Evolutionary conservation across 106 monocot genomes (phyloP).

Genomic region (Vanilla planifolia): DNA sequence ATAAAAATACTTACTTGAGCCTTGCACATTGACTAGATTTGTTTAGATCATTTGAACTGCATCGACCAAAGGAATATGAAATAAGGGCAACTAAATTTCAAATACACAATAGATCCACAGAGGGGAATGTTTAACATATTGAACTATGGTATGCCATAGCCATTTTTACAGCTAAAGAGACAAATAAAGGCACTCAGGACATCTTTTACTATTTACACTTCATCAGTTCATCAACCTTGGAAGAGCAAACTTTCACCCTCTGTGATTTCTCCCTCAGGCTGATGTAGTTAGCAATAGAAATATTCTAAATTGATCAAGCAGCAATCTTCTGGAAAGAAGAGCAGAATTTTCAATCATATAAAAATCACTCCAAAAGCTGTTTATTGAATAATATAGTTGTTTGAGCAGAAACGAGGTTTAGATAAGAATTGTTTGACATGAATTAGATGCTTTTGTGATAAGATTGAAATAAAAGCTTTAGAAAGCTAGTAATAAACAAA

Average conservation of each 20-base stretch:
- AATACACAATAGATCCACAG: neutral
- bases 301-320: neutral
- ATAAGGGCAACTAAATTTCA: neutral
- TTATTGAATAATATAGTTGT: neutral
- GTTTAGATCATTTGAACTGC: no score
- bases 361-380: neutral
- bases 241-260: neutral
- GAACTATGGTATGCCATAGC: neutral
- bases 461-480: neutral
- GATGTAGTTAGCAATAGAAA: neutral
- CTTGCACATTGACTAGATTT: no score
- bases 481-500: neutral
- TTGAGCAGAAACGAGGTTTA: neutral
- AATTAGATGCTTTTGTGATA: neutral
- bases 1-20: neutral
- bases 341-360: neutral
- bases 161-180: constrained; percentile 2
- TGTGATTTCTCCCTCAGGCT: neutral
- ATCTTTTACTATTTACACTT: neutral
- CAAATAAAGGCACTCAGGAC: neutral
- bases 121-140: neutral
- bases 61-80: neutral
- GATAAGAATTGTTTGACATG: neutral
- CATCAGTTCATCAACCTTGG: neutral
- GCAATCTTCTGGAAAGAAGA: neutral